Evolutionary conservation across 1,139 yeast species (phyloP).

Genomic region (Saccharomycopsis crataegensis): DNA sequence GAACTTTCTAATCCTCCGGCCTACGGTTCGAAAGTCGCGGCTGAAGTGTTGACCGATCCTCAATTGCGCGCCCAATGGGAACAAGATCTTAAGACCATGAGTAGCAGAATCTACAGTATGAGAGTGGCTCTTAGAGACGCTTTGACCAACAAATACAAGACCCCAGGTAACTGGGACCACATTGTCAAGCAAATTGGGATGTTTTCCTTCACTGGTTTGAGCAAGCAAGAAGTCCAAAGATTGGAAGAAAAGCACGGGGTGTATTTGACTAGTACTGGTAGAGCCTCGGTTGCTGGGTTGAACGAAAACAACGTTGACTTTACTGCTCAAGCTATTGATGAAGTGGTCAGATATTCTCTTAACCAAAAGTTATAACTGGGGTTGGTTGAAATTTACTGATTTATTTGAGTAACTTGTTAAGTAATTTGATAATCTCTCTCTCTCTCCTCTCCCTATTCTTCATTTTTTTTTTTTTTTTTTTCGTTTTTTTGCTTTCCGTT

Average conservation of each 20-base stretch:
- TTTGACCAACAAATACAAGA: slow-evolving; percentile 40
- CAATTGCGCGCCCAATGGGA: slow-evolving; percentile 68
- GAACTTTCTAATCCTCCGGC: slow-evolving; percentile 92
- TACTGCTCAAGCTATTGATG: slow-evolving; percentile 63
- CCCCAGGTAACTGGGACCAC: slow-evolving; percentile 76
- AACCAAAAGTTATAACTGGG: not conserved
- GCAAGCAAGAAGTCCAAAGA: slow-evolving; percentile 57
- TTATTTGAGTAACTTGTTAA: too few species aligned
- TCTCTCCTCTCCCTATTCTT: too few species aligned
- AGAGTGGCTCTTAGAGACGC: slow-evolving; percentile 46
- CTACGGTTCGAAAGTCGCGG: slow-evolving; percentile 86
- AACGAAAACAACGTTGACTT: slow-evolving; percentile 74
- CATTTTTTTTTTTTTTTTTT: too few species aligned
- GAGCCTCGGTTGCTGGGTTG: slow-evolving; percentile 88
- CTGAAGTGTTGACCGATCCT: slow-evolving; percentile 58
- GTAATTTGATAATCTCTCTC: too few species aligned
- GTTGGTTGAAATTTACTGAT: not conserved
- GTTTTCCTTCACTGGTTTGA: slow-evolving; percentile 89
- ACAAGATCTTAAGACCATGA: slow-evolving; percentile 67
- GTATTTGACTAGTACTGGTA: slow-evolving; percentile 82
- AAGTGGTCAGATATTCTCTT: slow-evolving; percentile 16
- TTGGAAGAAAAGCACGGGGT: slow-evolving; percentile 69
- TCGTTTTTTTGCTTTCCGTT: too few species aligned
- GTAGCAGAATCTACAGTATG: slow-evolving; percentile 68
- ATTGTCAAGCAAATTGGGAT: slow-evolving; percentile 88